Base-by-base conservation (phyloP, 2,329 filamentous ascomycete genomes). In the Leptographium procerum region DNA sequence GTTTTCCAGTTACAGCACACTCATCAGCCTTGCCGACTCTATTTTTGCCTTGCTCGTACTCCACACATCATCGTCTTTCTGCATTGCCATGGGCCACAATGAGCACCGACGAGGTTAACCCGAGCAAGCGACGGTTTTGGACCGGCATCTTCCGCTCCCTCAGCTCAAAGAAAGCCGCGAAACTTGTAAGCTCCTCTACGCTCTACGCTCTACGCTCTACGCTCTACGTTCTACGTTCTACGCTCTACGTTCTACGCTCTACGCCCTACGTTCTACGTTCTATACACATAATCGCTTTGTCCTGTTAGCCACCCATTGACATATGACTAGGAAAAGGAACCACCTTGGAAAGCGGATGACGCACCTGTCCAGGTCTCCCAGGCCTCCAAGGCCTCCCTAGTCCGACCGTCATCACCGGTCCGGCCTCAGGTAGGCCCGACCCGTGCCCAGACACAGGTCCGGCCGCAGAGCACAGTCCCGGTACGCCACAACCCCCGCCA, bases 61-160 rank as follows among this genome's bases (percentile, higher is more conserved):
- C 28, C 40, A 4, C 28, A 26, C 24, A 26, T 45, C 31, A n/a
- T 31, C 4, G 40, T 33, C 50, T 33, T n/a, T 5, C 28, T n/a
- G 9, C n/a, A 33, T 56, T 13, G 57, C 47, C 56, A 60, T 60
- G 58, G 40, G 40, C 52, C 51, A 60, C 34, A 45, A 65, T 65
- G 64, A 60, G 55, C 34, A 36, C 47, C 48, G 50, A 51, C 43
- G 70, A 64, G 56, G 72, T 72, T 64, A 75, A 75, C 63, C 69
- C 63, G 54, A 71, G 72, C 64, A 78, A 76, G 68, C 75, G 73
- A 64, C 70, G 74, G 54, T 76, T 80, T 61, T 77, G 74, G 75
- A 61, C 57, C 57, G 71, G 72, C 60, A 69, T 83, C 58, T 73
- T 83, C 63, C 75, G 78, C 62, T 75, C 71, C 61, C 73, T 73